Evolutionary conservation across 2,329 filamentous ascomycete species (phyloP), one percentile per base, ranked within the genome.

Genomic region (Sporothrix brasiliensis): DNA sequence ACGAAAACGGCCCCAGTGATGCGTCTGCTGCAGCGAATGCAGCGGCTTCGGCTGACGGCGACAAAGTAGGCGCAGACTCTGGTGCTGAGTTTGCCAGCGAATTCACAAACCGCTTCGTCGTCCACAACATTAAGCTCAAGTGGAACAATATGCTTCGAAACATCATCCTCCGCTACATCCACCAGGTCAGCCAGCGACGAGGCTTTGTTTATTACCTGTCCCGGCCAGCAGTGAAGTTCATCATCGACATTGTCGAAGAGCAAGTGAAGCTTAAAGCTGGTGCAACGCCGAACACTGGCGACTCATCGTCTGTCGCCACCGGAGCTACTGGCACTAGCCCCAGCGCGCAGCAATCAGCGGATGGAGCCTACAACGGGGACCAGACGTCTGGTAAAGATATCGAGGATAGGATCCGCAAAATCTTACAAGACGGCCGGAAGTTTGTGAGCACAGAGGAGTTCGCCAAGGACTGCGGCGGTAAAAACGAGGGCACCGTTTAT

Each of bases 161-260:
- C 77, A 97, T 97, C 76, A 95, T 99, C 66, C 86, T 99, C 53
- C 92, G 95, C 30, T 99, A 99, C 79, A 96, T 95, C 73, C 95
- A 99, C 77, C 95, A 99, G 82, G 95, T 97, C 76, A 93, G 94
- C 78, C 96, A 99, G 80, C 88, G 95, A 67, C 89, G 95, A 75
- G 96, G 95, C 68, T 98, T 99, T 77, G 90, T 99, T 41, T 99
- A 99, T 82, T 99, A 99, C 80, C 91, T 98, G 81, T 98, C 96
- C 13, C 89, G 94, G 61, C 89, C 93, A 73, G 96, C 95, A 3
- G 92, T 99, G 77, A 99, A 98, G 77, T 99, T 99, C 78, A 98
- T 99, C 71, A 84, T 98, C 11, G 95, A 99, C 79, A 97, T 99
- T 75, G 92, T 99, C 2, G 94, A 98, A 70, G 95, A 99, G 78